Conservation (phyloP, 1,139 yeast species). For the Saccharomyces hybrid region DNA sequence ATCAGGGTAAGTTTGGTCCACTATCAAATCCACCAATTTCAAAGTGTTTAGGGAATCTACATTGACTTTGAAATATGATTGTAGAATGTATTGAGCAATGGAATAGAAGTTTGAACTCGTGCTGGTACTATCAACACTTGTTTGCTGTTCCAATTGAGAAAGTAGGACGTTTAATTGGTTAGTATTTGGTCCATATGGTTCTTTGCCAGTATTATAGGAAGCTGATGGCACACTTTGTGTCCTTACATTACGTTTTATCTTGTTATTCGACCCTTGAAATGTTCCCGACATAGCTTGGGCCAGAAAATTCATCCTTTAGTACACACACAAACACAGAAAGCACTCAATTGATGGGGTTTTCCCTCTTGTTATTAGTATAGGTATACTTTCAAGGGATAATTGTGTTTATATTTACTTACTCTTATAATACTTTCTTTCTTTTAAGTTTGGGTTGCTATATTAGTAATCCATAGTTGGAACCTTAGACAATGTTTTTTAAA, state of each 20-base stretch:
- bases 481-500: background rate
- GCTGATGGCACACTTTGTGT: slow-evolving; percentile 1
- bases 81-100: slow-evolving; percentile 25
- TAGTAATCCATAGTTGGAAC: background rate
- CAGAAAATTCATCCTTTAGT: background rate
- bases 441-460: background rate
- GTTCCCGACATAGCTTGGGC: background rate
- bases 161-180: slow-evolving; percentile 8
- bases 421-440: background rate
- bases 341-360: background rate
- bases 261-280: background rate
- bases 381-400: background rate
- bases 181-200: slow-evolving; percentile 5
- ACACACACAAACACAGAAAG: background rate
- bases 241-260: background rate
- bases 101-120: slow-evolving; percentile 23
- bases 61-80: slow-evolving; percentile 24
- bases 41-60: slow-evolving; percentile 13
- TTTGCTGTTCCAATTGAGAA: slow-evolving; percentile 20
- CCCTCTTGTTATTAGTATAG: background rate
- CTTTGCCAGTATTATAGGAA: background rate
- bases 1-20: slow-evolving; percentile 32
- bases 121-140: slow-evolving; percentile 13
- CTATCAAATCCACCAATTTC: slow-evolving; percentile 26
- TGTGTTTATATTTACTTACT: background rate